phyloP scores from a whole-genome alignment of 2,329 filamentous ascomycete species.

The Cercospora nicotianae region DNA sequence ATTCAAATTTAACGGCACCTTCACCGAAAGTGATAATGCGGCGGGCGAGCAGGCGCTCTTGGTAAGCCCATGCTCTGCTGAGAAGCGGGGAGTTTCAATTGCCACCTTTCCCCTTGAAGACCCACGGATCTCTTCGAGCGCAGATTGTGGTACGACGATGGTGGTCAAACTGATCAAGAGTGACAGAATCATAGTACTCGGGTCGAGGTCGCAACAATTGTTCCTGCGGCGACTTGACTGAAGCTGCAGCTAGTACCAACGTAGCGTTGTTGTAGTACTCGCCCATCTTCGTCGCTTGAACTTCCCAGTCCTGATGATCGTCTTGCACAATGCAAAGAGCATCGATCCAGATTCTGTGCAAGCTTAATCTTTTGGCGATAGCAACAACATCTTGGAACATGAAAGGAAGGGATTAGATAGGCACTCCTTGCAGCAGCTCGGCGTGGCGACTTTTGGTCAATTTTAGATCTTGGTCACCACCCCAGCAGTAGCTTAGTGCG shows the following conservation, averaged over 20 bases:
- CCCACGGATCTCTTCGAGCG: not conserved
- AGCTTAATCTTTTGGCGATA: not conserved
- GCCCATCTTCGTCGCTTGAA: conserved; percentile 3
- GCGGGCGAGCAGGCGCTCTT: not conserved
- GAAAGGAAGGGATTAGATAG: not conserved
- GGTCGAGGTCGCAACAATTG: not conserved
- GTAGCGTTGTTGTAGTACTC: conserved; percentile 7
- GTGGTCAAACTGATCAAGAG: not conserved
- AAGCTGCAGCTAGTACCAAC: not conserved
- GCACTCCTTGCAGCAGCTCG: not conserved
- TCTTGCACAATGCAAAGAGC: conserved; percentile 17
- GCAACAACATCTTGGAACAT: not conserved
- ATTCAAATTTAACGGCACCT: not conserved
- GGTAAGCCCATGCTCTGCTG: not conserved
- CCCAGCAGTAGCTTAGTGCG: not conserved
- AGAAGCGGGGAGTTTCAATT: not conserved
- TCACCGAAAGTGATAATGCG: not conserved
- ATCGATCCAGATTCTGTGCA: conserved; percentile 10
- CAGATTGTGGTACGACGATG: not conserved
- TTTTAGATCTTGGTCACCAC: not conserved
- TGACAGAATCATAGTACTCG: not conserved
- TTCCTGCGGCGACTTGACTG: not conserved
- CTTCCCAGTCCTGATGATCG: conserved; percentile 3
- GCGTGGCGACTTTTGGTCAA: not conserved
- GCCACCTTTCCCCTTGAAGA: not conserved